A percentile compares a stretch with the other conserved stretches of the same genome.
phyloP scores from a whole-genome alignment of 2,329 filamentous ascomycete genomes.

The Epicoccum nigrum region DNA sequence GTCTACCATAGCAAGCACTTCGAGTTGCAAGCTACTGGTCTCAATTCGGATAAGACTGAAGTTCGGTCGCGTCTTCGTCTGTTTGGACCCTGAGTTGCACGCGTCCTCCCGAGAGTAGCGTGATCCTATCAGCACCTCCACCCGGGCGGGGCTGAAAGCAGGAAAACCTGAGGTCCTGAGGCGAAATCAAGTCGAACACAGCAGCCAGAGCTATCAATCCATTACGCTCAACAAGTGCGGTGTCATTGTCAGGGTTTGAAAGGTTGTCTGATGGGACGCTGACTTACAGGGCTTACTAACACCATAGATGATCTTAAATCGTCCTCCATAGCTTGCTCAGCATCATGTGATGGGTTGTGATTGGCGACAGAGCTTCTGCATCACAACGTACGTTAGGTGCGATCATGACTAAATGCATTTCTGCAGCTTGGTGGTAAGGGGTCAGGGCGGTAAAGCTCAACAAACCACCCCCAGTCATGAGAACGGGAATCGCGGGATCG shows the following conservation, averaged over 20 bases:
- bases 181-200: too few relatives aligned
- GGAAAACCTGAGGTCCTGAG: too few relatives aligned
- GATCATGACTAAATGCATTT: constrained; percentile 6
- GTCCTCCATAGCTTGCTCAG: neutral
- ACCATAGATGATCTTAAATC: neutral
- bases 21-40: neutral
- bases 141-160: neutral
- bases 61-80: constrained; percentile 1
- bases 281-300: too few relatives aligned
- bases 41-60: neutral
- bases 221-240: too few relatives aligned
- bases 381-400: neutral
- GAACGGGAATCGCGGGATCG: constrained; percentile 37
- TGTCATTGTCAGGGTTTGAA: too few relatives aligned
- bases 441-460: constrained; percentile 6
- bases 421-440: constrained; percentile 12
- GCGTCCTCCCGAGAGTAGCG: neutral
- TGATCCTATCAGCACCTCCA: neutral
- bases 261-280: too few relatives aligned
- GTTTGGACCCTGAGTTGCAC: constrained; percentile 9
- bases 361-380: neutral
- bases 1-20: neutral
- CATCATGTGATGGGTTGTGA: neutral
- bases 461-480: constrained; percentile 20
- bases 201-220: too few relatives aligned